phyloP scores from a whole-genome alignment of 768 basidiomycete genomes.

The Rhizopogon roseolus region DNA sequence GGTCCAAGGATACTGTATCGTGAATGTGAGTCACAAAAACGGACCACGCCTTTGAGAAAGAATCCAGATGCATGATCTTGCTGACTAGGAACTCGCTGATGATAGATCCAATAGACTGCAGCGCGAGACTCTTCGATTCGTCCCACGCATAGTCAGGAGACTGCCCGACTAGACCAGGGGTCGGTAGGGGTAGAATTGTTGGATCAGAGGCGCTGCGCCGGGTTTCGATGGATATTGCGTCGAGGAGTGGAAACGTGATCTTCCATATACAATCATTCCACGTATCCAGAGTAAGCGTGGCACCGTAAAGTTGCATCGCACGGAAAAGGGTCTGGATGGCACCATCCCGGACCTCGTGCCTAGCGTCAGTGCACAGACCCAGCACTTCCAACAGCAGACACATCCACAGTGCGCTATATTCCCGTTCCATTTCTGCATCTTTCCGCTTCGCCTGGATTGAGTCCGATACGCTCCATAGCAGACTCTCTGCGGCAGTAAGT shows the following conservation, averaged over 20 bases:
- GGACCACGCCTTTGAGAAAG: constrained; percentile 70
- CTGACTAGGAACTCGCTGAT: constrained; percentile 73
- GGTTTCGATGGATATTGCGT: constrained; percentile 57
- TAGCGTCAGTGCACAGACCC: constrained; percentile 72
- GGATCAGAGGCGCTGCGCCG: constrained; percentile 28
- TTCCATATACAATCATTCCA: constrained; percentile 95
- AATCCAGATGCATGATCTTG: constrained; percentile 68
- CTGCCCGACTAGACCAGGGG: constrained; percentile 1
- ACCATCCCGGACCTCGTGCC: constrained; percentile 87
- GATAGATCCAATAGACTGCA: constrained; percentile 80
- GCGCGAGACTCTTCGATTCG: constrained; percentile 81
- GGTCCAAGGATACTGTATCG: constrained; percentile 63
- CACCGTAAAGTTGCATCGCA: constrained; percentile 90
- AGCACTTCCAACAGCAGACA: constrained; percentile 81
- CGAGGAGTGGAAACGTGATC: constrained; percentile 82
- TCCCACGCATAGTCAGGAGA: constrained; percentile 59
- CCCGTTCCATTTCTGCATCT: constrained; percentile 52
- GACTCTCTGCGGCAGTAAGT: constrained; percentile 85
- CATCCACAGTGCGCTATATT: constrained; percentile 92
- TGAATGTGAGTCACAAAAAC: constrained; percentile 71
- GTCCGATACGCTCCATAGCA: constrained; percentile 96
- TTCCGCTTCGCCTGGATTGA: constrained; percentile 85
- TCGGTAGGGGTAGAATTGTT: neutral
- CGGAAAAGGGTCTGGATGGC: constrained; percentile 95
- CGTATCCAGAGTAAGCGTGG: constrained; percentile 71